Conservation (phyloP, 148 eudicot species). For the Rhododendron henanense region DNA sequence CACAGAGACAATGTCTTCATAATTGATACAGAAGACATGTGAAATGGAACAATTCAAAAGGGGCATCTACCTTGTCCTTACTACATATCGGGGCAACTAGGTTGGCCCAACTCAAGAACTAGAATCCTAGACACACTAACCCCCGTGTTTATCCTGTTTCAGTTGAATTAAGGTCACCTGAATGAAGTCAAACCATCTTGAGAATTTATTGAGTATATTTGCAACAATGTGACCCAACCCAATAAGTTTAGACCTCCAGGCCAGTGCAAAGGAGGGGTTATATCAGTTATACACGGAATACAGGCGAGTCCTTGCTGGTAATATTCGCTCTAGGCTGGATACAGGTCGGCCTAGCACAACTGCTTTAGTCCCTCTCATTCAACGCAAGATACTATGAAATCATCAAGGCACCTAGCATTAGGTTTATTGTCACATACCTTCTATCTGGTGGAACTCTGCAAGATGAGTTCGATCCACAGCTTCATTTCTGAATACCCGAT, state of each 20-base stretch:
- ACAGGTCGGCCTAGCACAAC: neutral
- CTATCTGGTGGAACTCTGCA: conserved; percentile 95
- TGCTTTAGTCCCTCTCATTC: neutral
- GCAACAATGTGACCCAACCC: neutral
- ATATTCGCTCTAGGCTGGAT: neutral
- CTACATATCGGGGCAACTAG: neutral
- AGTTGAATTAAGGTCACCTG: neutral
- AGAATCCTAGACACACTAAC: neutral
- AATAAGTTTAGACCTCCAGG: neutral
- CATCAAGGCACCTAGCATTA: neutral
- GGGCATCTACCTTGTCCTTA: neutral
- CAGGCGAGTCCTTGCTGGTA: neutral
- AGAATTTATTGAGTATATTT: neutral
- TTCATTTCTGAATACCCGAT: conserved; percentile 97
- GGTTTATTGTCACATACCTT: conserved; percentile 44
- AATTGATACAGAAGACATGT: neutral
- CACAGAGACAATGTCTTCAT: neutral
- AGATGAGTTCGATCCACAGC: conserved; percentile 95
- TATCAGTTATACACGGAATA: neutral
- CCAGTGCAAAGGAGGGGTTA: neutral
- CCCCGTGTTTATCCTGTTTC: neutral
- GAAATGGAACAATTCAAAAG: neutral
- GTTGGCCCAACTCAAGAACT: neutral
- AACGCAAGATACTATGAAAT: neutral
- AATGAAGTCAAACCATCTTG: neutral